A percentile compares a stretch with the other conserved stretches of the same genome.
Evolutionary conservation across 1,284 basidiomycete genomes (phyloP).

Genomic region (Porphyrellus sp.): DNA sequence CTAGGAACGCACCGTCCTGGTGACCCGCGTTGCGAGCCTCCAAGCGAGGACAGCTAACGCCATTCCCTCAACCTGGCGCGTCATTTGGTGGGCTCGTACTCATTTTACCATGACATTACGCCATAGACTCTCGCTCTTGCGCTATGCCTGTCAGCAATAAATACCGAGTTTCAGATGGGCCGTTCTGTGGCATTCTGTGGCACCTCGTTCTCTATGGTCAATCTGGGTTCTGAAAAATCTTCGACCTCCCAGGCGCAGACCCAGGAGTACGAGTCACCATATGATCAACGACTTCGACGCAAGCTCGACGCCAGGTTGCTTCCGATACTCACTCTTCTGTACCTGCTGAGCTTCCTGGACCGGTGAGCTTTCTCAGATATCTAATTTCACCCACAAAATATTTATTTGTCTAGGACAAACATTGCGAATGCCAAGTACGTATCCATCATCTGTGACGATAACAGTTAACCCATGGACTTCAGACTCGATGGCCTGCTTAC

Average conservation of each 20-base stretch:
- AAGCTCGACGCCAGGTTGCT: conserved; percentile 46
- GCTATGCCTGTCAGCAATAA: background rate
- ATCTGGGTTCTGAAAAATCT: conserved; percentile 13
- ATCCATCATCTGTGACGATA: conserved; percentile 3
- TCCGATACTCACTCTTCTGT: conserved; percentile 57
- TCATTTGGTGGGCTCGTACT: background rate
- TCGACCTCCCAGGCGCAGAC: background rate
- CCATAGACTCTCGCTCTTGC: conserved; percentile 6
- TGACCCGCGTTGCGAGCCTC: background rate
- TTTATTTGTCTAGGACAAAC: conserved; percentile 50
- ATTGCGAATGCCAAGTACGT: conserved; percentile 64
- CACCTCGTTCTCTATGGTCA: conserved; percentile 10
- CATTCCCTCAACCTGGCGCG: background rate
- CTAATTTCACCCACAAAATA: background rate
- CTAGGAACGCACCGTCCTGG: no score
- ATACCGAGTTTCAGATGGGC: background rate
- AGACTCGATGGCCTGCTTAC: conserved; percentile 48
- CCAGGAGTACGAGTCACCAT: conserved; percentile 25
- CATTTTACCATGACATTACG: conserved; percentile 2
- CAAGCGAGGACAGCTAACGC: background rate
- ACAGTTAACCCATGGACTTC: background rate
- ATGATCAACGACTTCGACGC: conserved; percentile 43
- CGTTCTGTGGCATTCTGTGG: background rate
- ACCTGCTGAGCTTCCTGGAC: conserved; percentile 68
- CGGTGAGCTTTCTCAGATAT: conserved; percentile 36